Base-by-base conservation (phyloP, 1,139 yeast genomes). In the Ogataea hybrid region DNA sequence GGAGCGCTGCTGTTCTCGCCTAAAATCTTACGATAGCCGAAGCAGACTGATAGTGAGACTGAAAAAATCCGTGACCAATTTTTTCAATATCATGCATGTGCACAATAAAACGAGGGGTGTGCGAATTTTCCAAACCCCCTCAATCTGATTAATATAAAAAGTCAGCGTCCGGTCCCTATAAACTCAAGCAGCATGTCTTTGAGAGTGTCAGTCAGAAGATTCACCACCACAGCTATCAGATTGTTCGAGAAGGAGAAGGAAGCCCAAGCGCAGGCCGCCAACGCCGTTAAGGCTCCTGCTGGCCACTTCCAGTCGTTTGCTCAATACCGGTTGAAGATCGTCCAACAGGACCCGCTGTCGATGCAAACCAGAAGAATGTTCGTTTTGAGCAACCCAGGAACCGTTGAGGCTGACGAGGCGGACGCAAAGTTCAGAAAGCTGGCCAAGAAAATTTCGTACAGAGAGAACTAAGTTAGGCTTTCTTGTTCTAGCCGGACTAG, bases 301-400 rank as follows among this genome's bases (percentile, higher is more conserved):
- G 59, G 59, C 39, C 63, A 76, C 2, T 75, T 71, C 65, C 67
- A 75, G 51, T 63, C 77, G 2, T 77, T 77, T 61, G 79, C 79
- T 28, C 81, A 77, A 55, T 77, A 77, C 66, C 64, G 82, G 54
- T 65, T 75, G 55, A 70, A 70, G 52, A 76, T 68, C 17, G 65
- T 68, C 41, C 71, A 75, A 61, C 75, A 71, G 47, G 72, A 75
- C 43, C 82, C 82, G 11, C 69, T 75, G 54, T 64, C 68, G 11
- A 37, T 59, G 41, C 56, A 56, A 42, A 54, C 60, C 3, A 54
- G 62, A 48, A 51, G 56, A 41, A 51, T 39, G 37, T 49, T 50
- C 35, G 46, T 37, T 6, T 29, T 41, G 20, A 36, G 39, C 29
- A 32, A 35, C 22, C 37, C 38, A 7, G 41, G 25, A 10, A 44